Percentiles rank a stretch among this genome's conserved stretches.
Conservation (phyloP, 2,329 filamentous ascomycete genomes). For the Lizonia empirigonia region DNA sequence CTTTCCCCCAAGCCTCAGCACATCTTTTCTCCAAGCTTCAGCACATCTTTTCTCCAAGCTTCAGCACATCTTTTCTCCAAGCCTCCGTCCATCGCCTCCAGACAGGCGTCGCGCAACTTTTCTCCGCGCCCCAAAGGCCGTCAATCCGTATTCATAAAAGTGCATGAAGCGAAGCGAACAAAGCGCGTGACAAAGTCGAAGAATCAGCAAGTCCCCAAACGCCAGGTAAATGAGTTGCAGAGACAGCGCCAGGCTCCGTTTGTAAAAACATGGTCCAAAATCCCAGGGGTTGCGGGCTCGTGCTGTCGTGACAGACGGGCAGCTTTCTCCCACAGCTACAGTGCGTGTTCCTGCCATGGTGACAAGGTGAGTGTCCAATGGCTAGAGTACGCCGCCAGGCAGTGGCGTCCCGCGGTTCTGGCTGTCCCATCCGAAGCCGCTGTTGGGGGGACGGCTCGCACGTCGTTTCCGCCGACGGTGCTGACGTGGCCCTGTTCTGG, state of each 20-base stretch:
- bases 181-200: not conserved
- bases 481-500: conserved; percentile 54
- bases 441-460: conserved; percentile 30
- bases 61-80: too few species aligned
- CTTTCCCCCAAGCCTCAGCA: too few species aligned
- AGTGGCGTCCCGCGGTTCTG: conserved; percentile 34
- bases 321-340: conserved; percentile 11
- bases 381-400: conserved; percentile 32
- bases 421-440: conserved; percentile 33
- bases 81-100: too few species aligned
- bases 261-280: conserved; percentile 1
- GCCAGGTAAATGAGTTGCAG: conserved; percentile 18
- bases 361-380: too few species aligned
- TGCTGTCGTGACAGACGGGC: not conserved
- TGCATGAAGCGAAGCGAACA: conserved; percentile 9
- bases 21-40: too few species aligned
- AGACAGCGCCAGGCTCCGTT: conserved; percentile 14
- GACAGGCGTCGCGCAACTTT: too few species aligned
- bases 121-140: too few species aligned
- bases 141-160: conserved; percentile 6
- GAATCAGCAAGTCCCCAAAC: conserved; percentile 8
- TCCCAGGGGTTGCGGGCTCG: not conserved
- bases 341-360: too few species aligned
- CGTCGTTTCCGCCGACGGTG: conserved; percentile 46
- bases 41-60: too few species aligned